Base-by-base conservation (phyloP, 768 basidiomycete species). In the Mycena crocata region DNA sequence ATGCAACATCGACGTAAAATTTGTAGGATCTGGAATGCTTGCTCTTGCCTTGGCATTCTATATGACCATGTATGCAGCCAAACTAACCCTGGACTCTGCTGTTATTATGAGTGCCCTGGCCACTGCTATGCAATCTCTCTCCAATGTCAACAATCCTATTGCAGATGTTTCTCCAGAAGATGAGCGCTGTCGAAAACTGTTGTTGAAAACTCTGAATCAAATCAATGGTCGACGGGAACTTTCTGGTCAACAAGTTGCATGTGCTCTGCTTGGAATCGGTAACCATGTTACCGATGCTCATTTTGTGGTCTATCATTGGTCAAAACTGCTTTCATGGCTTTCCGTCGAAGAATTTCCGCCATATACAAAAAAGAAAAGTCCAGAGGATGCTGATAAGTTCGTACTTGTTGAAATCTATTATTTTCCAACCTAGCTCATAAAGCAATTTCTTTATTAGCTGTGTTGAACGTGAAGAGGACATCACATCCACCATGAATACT, bases 1-100 rank as follows among this genome's bases (percentile, higher is more conserved):
- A n/a, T 71, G 69, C 46, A 71, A 71, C 26, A 64, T 62, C 8
- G 66, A 71, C n/a, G 51, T 48, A 2, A 71, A 68, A 57, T 71
- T 67, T 23, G 37, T 64, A 42, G 68, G 68, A 9, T 69, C 63
- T 9, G 68, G 68, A 15, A n/a, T 32, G 13, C 39, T 69, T 21
- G 64, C 10, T 6, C 40, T 62, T 44, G 68, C 64, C 1, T 23
- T 69, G 12, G 45, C 32, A 30, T 57, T 66, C 12, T 69, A 69
- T 26, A 45, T 61, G 51, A 50, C 58, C 1, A 23, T 13, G 8
- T 69, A 69, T 31, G 57, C 68, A 17, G 68, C 59, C 1, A 69
- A 65, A 44, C 42, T 57, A 5, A 17, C 44, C 8, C 35, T 69
- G 26, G 57, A 60, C 44, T 69, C 68, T 5, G 57, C 69, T 5